Evolutionary conservation across 495 filamentous ascomycete species (phyloP).

Genomic region (Talaromyces liani): DNA sequence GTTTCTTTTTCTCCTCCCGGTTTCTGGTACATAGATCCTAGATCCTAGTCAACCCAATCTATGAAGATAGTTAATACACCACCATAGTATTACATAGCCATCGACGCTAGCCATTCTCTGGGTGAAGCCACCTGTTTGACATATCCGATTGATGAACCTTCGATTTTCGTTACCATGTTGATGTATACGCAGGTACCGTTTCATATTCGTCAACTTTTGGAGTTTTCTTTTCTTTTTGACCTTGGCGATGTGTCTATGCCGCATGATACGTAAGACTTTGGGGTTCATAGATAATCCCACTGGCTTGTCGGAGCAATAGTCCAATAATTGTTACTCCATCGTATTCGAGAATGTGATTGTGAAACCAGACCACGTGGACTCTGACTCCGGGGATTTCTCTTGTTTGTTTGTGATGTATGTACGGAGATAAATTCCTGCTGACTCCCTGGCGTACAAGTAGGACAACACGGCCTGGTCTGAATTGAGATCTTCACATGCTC

Average conservation of each 20-base stretch:
- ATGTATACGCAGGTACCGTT: slow-evolving; percentile 3
- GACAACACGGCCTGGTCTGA: neutral
- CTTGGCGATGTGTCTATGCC: neutral
- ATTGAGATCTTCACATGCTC: neutral
- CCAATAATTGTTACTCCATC: neutral
- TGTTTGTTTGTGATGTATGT: neutral
- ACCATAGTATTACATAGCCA: neutral
- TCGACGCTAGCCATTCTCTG: neutral
- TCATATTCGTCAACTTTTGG: neutral
- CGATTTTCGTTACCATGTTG: neutral
- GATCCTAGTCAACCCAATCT: neutral
- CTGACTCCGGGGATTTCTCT: neutral
- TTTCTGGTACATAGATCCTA: neutral
- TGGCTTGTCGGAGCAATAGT: neutral
- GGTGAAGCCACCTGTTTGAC: neutral
- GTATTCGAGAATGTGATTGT: slow-evolving; percentile 1
- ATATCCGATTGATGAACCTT: neutral
- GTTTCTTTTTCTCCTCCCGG: neutral
- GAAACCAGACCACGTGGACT: slow-evolving; percentile 5
- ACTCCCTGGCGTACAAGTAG: neutral
- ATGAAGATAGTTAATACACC: neutral
- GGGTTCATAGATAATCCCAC: neutral
- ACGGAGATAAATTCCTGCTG: neutral
- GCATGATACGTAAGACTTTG: neutral
- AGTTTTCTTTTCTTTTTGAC: neutral